Conservation (phyloP, 2,329 filamentous ascomycete species). For the Teratosphaeria gauchensis region DNA sequence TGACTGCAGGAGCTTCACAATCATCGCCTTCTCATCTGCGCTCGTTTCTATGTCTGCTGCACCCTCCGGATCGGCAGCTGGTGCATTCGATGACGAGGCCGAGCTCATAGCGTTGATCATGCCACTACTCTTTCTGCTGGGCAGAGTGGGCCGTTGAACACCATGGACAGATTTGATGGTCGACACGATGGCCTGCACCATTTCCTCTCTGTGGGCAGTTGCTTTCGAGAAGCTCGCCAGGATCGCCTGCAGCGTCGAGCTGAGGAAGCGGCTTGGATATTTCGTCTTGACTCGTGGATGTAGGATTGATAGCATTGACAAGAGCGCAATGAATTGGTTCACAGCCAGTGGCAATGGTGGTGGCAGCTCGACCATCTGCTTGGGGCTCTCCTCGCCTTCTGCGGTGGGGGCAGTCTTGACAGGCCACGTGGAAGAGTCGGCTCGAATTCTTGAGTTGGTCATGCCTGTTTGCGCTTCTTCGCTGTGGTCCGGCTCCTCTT, state of each 20-base stretch:
- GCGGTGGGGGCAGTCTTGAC: slow-evolving; percentile 17
- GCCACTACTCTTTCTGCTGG: slow-evolving; percentile 45
- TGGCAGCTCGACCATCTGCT: slow-evolving; percentile 23
- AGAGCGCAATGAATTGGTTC: slow-evolving; percentile 56
- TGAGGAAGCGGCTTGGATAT: slow-evolving; percentile 68
- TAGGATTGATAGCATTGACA: slow-evolving; percentile 62
- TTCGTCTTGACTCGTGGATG: slow-evolving; percentile 68
- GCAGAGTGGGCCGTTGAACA: slow-evolving; percentile 55
- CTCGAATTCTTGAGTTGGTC: slow-evolving; percentile 8
- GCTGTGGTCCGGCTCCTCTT: slow-evolving; percentile 53
- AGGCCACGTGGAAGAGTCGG: slow-evolving; percentile 19
- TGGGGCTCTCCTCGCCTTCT: slow-evolving; percentile 8
- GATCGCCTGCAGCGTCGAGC: slow-evolving; percentile 64
- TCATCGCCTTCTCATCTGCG: slow-evolving; percentile 49
- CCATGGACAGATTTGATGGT: slow-evolving; percentile 61
- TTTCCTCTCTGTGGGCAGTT: slow-evolving; percentile 48
- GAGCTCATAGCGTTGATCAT: slow-evolving; percentile 14
- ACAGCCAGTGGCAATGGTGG: slow-evolving; percentile 31
- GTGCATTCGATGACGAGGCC: slow-evolving; percentile 13
- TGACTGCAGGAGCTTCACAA: slow-evolving; percentile 57
- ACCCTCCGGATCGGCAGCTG: slow-evolving; percentile 49
- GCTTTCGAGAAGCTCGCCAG: slow-evolving; percentile 55
- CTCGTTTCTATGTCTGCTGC: slow-evolving; percentile 33
- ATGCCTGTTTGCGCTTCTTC: slow-evolving; percentile 11
- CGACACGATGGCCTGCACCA: slow-evolving; percentile 60